Evolutionary conservation across 176 grass and related monocot species (phyloP).

Genomic region (Oryza brachyantha): DNA sequence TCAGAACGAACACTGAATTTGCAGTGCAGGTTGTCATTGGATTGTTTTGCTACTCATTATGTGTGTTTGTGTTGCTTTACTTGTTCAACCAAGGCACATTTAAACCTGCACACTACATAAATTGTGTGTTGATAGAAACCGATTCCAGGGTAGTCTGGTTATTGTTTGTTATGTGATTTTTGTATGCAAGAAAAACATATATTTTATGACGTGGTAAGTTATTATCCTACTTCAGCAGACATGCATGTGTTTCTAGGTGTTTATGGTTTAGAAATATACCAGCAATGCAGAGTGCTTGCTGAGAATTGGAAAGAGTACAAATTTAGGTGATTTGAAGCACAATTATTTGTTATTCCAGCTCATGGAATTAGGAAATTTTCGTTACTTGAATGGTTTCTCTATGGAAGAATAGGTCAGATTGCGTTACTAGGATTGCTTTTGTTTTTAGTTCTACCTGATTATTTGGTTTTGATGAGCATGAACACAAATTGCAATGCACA

Average conservation of each 20-base stretch:
- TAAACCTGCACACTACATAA: background rate
- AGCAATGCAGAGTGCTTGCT: background rate
- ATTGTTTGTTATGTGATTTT: background rate
- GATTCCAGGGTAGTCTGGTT: background rate
- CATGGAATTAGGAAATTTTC: background rate
- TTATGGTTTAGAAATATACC: background rate
- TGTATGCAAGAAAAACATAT: background rate
- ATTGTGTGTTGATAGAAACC: background rate
- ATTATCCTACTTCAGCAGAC: background rate
- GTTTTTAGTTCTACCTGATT: background rate
- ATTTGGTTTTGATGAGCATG: background rate
- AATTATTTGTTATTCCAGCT: background rate
- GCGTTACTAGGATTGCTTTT: background rate
- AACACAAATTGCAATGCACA: background rate
- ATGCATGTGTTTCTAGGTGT: background rate
- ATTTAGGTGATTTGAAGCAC: too few relatives aligned
- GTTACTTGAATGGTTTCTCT: background rate
- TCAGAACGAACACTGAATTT: background rate
- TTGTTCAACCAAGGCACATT: background rate
- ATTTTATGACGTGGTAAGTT: background rate
- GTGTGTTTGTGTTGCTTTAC: background rate
- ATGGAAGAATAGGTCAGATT: background rate
- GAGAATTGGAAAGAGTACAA: too few relatives aligned
- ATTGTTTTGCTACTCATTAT: background rate
- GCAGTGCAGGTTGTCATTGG: background rate